phyloP scores from a whole-genome alignment of 495 filamentous ascomycete species.

The Margaritispora aquatica region DNA sequence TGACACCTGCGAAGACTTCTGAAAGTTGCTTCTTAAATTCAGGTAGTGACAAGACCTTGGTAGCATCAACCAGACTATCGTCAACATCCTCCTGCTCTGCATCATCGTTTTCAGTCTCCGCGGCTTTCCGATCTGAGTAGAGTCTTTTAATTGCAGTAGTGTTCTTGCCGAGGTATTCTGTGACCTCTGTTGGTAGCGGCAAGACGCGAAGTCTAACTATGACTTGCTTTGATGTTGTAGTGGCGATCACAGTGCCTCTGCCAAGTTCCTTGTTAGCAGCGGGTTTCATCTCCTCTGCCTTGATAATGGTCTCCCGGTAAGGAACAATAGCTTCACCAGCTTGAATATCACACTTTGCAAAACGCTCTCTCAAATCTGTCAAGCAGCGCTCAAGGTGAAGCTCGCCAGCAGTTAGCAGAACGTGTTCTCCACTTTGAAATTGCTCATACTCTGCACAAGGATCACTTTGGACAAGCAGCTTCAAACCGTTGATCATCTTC shows the following conservation, averaged over 20 bases:
- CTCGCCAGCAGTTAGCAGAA: slow-evolving; percentile 90
- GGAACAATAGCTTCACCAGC: slow-evolving; percentile 91
- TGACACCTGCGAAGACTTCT: slow-evolving; percentile 54
- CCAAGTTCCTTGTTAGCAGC: slow-evolving; percentile 81
- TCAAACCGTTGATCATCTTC: slow-evolving; percentile 87
- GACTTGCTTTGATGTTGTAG: slow-evolving; percentile 80
- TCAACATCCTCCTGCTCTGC: slow-evolving; percentile 37
- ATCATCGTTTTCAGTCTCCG: slow-evolving; percentile 28
- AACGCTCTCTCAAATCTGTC: slow-evolving; percentile 88
- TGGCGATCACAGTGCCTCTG: slow-evolving; percentile 69
- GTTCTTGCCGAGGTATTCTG: slow-evolving; percentile 79
- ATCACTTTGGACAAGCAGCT: slow-evolving; percentile 88
- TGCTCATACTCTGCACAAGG: slow-evolving; percentile 95
- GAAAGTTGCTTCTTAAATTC: slow-evolving; percentile 73
- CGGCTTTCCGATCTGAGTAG: slow-evolving; percentile 58
- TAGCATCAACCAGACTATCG: slow-evolving; percentile 42
- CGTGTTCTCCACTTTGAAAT: slow-evolving; percentile 89
- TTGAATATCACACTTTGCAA: slow-evolving; percentile 92
- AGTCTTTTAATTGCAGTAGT: slow-evolving; percentile 69
- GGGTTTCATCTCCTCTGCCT: slow-evolving; percentile 82
- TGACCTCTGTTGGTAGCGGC: slow-evolving; percentile 72
- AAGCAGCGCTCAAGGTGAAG: slow-evolving; percentile 91
- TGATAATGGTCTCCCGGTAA: slow-evolving; percentile 87
- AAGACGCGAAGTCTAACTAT: slow-evolving; percentile 70
- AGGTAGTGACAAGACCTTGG: slow-evolving; percentile 53